Evolutionary conservation across 1,284 basidiomycete species (phyloP).

Genomic region (Tilletia walkeri): DNA sequence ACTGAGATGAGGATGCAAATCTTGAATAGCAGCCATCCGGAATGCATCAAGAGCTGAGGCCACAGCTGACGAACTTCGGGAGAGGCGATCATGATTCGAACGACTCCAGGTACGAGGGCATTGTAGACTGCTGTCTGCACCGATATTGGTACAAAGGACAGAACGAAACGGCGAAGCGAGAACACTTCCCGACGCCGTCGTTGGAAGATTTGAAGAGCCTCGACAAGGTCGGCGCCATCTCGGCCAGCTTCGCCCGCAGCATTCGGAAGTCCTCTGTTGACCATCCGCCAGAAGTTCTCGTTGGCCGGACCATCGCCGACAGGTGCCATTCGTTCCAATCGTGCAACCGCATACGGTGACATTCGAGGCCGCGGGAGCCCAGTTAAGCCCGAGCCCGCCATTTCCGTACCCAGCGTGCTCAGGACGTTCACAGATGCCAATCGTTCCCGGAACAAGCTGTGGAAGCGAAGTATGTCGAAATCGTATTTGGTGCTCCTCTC

Average conservation of each 20-base stretch:
- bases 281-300: conserved; percentile 11
- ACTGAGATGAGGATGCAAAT: conserved; percentile 2
- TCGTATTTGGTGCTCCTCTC: neutral
- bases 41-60: neutral
- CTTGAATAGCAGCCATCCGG: conserved; percentile 7
- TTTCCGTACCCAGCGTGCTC: too few relatives aligned
- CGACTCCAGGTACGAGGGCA: neutral
- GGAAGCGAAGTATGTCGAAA: neutral
- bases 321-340: too few relatives aligned
- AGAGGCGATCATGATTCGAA: conserved; percentile 5
- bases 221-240: neutral
- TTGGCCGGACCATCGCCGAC: neutral
- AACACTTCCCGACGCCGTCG: neutral
- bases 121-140: neutral
- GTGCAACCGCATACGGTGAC: too few relatives aligned
- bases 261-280: neutral
- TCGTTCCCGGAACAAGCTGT: neutral
- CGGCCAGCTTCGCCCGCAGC: neutral
- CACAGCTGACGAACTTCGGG: neutral
- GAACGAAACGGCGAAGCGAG: neutral
- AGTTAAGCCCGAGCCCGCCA: too few relatives aligned
- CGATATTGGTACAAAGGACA: neutral
- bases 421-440: too few relatives aligned
- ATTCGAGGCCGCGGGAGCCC: too few relatives aligned
- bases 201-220: conserved; percentile 3